A percentile compares a stretch with the other conserved stretches of the same genome.
These are phyloP conservation scores for Ogataea dorogensis DNA, from an alignment of 805 yeast genomes.

Conservation along the genomic window DNA sequence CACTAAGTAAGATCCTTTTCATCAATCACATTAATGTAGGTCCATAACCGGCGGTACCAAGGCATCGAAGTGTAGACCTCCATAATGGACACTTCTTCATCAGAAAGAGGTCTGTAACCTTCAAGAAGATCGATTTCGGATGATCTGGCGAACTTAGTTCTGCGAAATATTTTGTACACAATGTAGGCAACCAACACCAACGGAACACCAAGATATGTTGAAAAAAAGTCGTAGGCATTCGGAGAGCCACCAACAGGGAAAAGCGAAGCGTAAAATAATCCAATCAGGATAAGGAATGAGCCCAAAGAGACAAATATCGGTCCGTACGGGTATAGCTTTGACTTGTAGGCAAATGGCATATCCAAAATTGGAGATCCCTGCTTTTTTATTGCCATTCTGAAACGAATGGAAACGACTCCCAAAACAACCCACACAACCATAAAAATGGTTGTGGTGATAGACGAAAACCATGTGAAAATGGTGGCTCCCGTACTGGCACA, in stretches of 20 bases:
- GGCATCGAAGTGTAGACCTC: constrained; percentile 9
- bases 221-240: constrained; percentile 14
- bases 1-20: constrained; percentile 10
- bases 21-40: constrained; percentile 12
- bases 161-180: constrained; percentile 6
- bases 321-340: constrained; percentile 11
- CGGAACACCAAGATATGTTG: constrained; percentile 13
- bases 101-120: constrained; percentile 13
- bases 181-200: constrained; percentile 9
- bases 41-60: constrained; percentile 13
- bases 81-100: constrained; percentile 10
- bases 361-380: constrained; percentile 10
- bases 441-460: constrained; percentile 46
- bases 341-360: constrained; percentile 12
- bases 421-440: constrained; percentile 24
- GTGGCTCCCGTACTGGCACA: constrained; percentile 16
- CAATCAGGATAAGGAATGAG: constrained; percentile 10
- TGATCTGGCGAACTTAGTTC: constrained; percentile 10
- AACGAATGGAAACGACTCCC: constrained; percentile 30
- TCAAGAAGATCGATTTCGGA: constrained; percentile 9
- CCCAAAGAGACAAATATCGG: constrained; percentile 12
- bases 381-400: constrained; percentile 12
- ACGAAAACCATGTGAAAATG: constrained; percentile 13
- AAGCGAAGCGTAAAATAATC: constrained; percentile 12
- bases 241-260: constrained; percentile 14